These are phyloP conservation scores for Aphanocladium album DNA, from an alignment of 2,329 filamentous ascomycete species.

Conservation along the genomic window DNA sequence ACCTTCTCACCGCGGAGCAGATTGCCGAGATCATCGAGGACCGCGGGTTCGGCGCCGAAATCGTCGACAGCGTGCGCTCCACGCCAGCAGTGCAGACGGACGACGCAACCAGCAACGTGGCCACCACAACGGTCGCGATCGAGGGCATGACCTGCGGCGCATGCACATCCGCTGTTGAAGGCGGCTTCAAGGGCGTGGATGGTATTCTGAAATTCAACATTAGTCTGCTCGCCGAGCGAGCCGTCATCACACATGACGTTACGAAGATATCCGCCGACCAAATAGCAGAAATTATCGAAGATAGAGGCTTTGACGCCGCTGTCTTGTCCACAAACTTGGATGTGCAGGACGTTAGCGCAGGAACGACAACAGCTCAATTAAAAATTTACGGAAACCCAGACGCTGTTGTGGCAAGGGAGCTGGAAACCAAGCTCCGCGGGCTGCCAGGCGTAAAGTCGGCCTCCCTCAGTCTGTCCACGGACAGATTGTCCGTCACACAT, in stretches of 20 bases:
- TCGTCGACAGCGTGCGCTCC: conserved; percentile 58
- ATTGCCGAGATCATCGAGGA: conserved; percentile 60
- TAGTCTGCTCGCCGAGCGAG: conserved; percentile 85
- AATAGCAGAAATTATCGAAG: conserved; percentile 80
- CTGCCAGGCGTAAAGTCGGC: conserved; percentile 70
- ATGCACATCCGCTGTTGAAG: conserved; percentile 87
- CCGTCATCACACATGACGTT: conserved; percentile 79
- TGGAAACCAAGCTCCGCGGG: conserved; percentile 63
- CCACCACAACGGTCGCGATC: conserved; percentile 80
- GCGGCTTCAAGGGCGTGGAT: conserved; percentile 69
- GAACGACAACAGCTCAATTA: conserved; percentile 63
- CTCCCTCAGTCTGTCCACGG: conserved; percentile 66
- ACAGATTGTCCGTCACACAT: conserved; percentile 69
- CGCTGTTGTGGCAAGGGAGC: conserved; percentile 61
- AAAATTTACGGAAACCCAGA: conserved; percentile 79
- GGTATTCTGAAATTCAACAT: conserved; percentile 90
- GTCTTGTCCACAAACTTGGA: conserved; percentile 72
- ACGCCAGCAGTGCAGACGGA: conserved; percentile 22
- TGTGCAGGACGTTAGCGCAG: conserved; percentile 46
- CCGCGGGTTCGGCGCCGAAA: conserved; percentile 73
- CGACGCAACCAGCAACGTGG: conserved; percentile 35
- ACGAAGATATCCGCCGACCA: conserved; percentile 64
- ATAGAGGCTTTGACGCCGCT: conserved; percentile 80
- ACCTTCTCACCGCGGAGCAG: conserved; percentile 44
- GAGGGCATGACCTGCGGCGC: conserved; percentile 98